Base-by-base conservation (phyloP, 352 stramenopile genomes). In the Pythium utonaiense region DNA sequence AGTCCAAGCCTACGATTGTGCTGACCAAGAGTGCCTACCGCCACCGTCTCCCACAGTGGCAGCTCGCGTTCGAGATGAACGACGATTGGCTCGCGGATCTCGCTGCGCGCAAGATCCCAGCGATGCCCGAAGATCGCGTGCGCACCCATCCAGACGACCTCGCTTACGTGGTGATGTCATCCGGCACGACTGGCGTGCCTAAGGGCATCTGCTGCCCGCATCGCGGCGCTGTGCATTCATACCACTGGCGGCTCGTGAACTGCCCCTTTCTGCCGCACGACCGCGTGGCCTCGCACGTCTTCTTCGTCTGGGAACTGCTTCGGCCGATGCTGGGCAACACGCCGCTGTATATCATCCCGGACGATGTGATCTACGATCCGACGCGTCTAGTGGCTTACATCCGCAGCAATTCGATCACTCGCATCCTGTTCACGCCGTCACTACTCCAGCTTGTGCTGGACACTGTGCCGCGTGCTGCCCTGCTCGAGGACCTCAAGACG, bases 301-400 rank as follows among this genome's bases (percentile, higher is more conserved):
- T 98, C 66, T 98, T 98, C 60, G 89, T 98, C 3, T 98, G 94
- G 94, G 94, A 98, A 58, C 67, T 96, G 45, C 69, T 98, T 14
- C 83, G 92, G 6, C 90, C 94, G 25, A 77, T 98, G 60, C 82
- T 97, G 31, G 77, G 86, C 31, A 96, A 96, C 60, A 75, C 79
- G 56, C 81, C 86, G n/a, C 74, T 96, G 33, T 91, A 97, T 54
- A 73, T 97, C 57, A 97, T 98, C 57, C 92, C 91, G 6, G 88
- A 97, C 56, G 88, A 95, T 57, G 82, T 83, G 30, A 96, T 98
- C 57, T 98, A 96, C 68, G 91, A 98, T 69, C 91, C 91, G 21
- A 49, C 80, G 19, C 77, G 79, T 9, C 75, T 98, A 14, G 84
- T 93, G 8, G 70, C 75, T 40, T 93, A 95, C 62, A 66, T 97